Percentiles rank a stretch among this genome's conserved stretches.
These are phyloP conservation scores for Laburnicola sp. DNA, from an alignment of 2,329 filamentous ascomycete species.

Conservation along the genomic window DNA sequence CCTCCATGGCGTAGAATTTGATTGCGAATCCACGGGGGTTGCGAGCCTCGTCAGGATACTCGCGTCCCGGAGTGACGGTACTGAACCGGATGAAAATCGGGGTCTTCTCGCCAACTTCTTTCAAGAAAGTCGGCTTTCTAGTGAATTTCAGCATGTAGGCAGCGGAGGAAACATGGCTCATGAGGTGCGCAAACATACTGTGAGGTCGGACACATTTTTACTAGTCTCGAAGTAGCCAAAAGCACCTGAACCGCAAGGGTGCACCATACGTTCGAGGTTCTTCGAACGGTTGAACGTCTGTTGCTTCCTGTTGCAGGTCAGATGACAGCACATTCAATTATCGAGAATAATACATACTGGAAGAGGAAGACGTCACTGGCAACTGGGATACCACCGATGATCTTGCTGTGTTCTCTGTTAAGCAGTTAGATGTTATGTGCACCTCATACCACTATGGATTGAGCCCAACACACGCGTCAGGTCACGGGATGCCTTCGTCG, in stretches of 20 bases:
- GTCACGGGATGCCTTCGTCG: conserved; percentile 58
- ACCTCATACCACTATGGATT: neutral
- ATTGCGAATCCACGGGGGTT: conserved; percentile 56
- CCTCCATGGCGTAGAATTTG: conserved; percentile 58
- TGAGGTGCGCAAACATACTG: conserved; percentile 15
- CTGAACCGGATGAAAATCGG: conserved; percentile 52
- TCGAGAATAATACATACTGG: no score
- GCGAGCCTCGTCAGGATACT: conserved; percentile 52
- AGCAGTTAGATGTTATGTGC: neutral
- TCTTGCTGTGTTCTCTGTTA: conserved; percentile 54
- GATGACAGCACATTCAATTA: no score
- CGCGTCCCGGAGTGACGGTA: conserved; percentile 50
- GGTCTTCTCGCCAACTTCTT: conserved; percentile 47
- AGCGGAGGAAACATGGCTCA: neutral
- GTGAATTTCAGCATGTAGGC: neutral
- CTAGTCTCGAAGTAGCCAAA: conserved; percentile 55
- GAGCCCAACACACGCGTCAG: conserved; percentile 52
- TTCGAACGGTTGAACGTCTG: conserved; percentile 62
- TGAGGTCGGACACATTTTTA: conserved; percentile 41
- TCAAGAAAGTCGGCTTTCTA: conserved; percentile 49
- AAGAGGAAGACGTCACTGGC: conserved; percentile 57
- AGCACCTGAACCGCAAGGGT: conserved; percentile 50
- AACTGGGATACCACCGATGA: conserved; percentile 56
- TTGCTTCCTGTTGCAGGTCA: no score
- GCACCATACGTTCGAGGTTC: conserved; percentile 50